Conservation (phyloP, 805 yeast species). For the Osmozyma mogii region DNA sequence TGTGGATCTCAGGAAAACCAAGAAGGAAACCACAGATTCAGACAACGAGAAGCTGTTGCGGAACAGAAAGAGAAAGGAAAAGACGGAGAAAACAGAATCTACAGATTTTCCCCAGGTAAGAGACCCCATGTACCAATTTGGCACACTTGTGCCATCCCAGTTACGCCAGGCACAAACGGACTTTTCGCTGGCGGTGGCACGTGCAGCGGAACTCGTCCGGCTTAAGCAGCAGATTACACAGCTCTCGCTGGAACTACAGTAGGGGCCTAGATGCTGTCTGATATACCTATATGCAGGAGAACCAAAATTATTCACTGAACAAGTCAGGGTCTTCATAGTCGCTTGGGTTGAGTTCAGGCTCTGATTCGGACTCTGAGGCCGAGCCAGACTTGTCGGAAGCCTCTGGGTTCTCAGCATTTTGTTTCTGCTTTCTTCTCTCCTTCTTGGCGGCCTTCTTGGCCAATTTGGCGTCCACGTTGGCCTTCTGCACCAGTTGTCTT, state of each 20-base stretch:
- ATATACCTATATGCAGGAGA: neutral
- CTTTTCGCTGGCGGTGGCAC: constrained; percentile 26
- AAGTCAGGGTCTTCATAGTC: constrained; percentile 48
- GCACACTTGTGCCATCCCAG: constrained; percentile 38
- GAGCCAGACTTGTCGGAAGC: constrained; percentile 13
- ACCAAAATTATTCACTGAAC: constrained; percentile 23
- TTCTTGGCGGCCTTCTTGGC: constrained; percentile 68
- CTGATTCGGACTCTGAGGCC: constrained; percentile 16
- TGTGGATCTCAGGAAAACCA: no score
- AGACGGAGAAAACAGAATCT: neutral
- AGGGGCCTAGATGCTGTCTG: neutral
- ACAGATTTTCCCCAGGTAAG: neutral
- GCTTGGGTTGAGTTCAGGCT: constrained; percentile 30
- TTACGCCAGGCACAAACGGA: constrained; percentile 29
- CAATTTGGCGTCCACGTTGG: constrained; percentile 66
- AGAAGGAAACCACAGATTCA: no score
- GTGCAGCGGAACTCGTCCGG: constrained; percentile 15
- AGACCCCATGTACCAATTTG: constrained; percentile 35
- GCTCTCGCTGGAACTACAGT: neutral
- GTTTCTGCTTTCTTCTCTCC: constrained; percentile 54
- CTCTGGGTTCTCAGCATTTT: constrained; percentile 22
- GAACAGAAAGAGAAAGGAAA: neutral
- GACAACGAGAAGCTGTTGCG: no score
- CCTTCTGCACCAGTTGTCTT: constrained; percentile 73
- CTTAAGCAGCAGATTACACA: constrained; percentile 14